These are phyloP conservation scores for Thelonectria blattea DNA, from an alignment of 2,329 filamentous ascomycete genomes.

Conservation along the genomic window DNA sequence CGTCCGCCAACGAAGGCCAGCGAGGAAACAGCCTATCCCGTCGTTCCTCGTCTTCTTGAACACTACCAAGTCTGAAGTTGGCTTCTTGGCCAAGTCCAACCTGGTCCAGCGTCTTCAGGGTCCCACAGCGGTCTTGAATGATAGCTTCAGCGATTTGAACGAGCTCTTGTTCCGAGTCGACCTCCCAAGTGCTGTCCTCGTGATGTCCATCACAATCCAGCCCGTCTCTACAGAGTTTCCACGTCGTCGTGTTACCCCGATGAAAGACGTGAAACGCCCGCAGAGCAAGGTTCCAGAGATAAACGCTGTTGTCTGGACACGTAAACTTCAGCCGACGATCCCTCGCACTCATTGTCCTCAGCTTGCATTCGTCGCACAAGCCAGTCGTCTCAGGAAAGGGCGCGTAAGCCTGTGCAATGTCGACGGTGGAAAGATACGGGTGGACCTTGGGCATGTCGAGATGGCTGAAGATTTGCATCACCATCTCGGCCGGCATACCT, in stretches of 20 bases:
- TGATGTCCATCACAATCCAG: neutral
- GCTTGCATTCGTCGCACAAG: neutral
- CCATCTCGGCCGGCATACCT: neutral
- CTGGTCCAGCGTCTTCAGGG: neutral
- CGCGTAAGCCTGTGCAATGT: neutral
- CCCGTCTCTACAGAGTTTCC: neutral
- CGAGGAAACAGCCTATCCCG: neutral
- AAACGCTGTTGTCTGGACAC: neutral
- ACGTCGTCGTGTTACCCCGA: neutral
- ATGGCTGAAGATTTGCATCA: neutral
- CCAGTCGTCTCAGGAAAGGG: neutral
- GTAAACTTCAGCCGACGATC: neutral
- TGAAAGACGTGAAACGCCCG: slow-evolving; percentile 10
- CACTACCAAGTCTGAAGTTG: neutral
- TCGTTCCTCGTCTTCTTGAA: neutral
- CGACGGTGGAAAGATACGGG: neutral
- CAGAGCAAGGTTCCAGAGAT: slow-evolving; percentile 1
- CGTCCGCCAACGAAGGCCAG: neutral
- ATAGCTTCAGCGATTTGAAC: neutral
- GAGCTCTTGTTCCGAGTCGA: neutral
- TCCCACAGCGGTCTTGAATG: neutral
- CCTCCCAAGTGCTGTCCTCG: neutral
- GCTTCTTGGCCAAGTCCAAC: neutral
- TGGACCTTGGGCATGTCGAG: neutral
- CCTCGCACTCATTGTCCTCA: neutral